Evolutionary conservation across 768 basidiomycete species (phyloP).

Genomic region (Phaffia tasmanica): DNA sequence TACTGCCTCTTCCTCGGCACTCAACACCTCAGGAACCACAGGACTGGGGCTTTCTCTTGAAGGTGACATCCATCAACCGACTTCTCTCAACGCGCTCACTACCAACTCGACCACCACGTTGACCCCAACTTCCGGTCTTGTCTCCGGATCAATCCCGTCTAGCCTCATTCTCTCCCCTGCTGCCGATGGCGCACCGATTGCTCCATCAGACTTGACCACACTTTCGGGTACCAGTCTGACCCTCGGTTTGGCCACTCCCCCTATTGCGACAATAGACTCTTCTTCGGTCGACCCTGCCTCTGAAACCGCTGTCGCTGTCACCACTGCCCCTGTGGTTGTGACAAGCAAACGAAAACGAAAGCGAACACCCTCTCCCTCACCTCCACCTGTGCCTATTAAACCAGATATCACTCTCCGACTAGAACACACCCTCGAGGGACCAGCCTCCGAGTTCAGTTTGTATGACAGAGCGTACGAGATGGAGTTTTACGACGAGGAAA

Average conservation of each 20-base stretch:
- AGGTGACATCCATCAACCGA: too few species aligned
- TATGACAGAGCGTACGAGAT: constrained; percentile 21
- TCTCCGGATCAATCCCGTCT: not conserved
- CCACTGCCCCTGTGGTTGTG: not conserved
- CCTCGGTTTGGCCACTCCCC: not conserved
- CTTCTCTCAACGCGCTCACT: too few species aligned
- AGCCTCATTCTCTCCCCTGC: not conserved
- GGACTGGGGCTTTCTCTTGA: too few species aligned
- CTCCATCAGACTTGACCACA: not conserved
- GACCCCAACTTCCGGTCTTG: not conserved
- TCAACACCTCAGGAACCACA: too few species aligned
- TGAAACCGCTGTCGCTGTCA: not conserved
- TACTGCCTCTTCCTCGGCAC: too few species aligned
- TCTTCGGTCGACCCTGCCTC: not conserved
- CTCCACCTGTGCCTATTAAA: constrained; percentile 8
- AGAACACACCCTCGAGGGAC: constrained; percentile 1
- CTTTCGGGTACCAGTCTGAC: too few species aligned
- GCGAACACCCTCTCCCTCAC: not conserved
- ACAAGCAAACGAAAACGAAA: constrained; percentile 1
- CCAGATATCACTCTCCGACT: constrained; percentile 23
- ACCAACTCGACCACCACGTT: too few species aligned
- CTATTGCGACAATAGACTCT: not conserved
- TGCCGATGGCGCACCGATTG: not conserved
- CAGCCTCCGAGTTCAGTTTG: constrained; percentile 14
- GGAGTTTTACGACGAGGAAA: constrained; percentile 17